phyloP scores from a whole-genome alignment of 2,329 filamentous ascomycete genomes.

The Didymella lethalis region DNA sequence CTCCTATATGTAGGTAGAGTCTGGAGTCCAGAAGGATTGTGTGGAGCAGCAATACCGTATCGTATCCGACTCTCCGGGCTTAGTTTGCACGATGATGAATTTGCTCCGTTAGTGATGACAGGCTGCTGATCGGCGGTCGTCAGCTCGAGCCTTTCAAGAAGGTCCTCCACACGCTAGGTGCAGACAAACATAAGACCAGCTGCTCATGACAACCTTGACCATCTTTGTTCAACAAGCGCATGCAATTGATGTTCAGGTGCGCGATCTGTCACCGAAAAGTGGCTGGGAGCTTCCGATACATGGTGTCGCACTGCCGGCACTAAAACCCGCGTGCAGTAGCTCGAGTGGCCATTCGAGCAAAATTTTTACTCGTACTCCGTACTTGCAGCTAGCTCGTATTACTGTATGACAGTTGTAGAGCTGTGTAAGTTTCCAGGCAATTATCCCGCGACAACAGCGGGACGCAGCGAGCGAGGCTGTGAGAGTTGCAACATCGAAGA shows the following conservation, averaged over 20 bases:
- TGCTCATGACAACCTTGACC: neutral
- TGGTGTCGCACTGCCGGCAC: neutral
- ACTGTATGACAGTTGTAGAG: neutral
- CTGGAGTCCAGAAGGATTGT: neutral
- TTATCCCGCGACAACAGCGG: neutral
- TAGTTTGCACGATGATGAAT: neutral
- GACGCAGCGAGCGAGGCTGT: neutral
- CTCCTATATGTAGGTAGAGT: neutral
- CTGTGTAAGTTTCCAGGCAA: neutral
- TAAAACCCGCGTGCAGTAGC: slow-evolving; percentile 2
- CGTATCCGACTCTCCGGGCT: neutral
- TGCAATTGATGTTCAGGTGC: neutral
- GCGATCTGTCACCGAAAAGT: neutral
- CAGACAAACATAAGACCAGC: neutral
- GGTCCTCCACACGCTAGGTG: neutral
- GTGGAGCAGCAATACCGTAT: neutral
- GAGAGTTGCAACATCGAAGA: neutral
- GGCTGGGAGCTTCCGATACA: neutral
- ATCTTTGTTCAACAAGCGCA: neutral
- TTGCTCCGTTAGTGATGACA: neutral
- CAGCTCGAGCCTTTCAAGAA: neutral
- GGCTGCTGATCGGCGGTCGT: slow-evolving; percentile 1
- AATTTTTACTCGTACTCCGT: neutral
- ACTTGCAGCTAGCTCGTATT: neutral
- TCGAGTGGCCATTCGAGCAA: neutral